Evolutionary conservation across 1,284 basidiomycete species (phyloP).

Genomic region (Laetiporus sulphureus): DNA sequence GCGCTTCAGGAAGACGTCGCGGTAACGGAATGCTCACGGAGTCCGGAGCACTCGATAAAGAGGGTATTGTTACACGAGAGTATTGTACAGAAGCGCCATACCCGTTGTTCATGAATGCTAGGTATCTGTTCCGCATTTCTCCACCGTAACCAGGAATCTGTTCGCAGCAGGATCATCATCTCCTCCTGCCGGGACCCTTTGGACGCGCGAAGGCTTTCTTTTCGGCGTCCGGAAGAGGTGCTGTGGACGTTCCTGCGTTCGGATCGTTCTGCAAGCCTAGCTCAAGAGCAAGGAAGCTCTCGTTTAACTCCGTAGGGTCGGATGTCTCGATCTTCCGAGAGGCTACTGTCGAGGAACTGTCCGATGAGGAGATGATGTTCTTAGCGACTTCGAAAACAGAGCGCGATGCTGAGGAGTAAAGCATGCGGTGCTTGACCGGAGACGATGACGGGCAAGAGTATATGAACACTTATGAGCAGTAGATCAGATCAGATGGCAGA

Average conservation of each 20-base stretch:
- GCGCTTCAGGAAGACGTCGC: background rate
- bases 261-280: constrained; percentile 29
- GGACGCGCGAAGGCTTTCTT: constrained; percentile 53
- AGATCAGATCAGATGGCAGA: no score
- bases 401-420: constrained; percentile 71
- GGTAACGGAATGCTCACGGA: background rate
- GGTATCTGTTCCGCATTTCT: no score
- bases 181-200: constrained; percentile 45
- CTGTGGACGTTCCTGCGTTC: constrained; percentile 3
- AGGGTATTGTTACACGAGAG: background rate
- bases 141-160: no score
- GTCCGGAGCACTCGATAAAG: background rate
- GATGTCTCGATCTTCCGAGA: constrained; percentile 76
- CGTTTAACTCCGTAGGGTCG: constrained; percentile 68
- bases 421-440: constrained; percentile 79
- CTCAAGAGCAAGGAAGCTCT: constrained; percentile 51
- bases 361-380: constrained; percentile 37
- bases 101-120: no score
- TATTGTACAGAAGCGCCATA: no score
- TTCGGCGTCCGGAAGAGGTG: constrained; percentile 18
- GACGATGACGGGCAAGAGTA: constrained; percentile 81
- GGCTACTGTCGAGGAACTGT: constrained; percentile 35
- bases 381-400: constrained; percentile 53
- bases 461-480: constrained; percentile 57
- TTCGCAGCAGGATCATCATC: no score